A percentile compares a stretch with the other conserved stretches of the same genome.
phyloP scores from a whole-genome alignment of 2,329 filamentous ascomycete species.

The Pseudogymnoascus sp. region DNA sequence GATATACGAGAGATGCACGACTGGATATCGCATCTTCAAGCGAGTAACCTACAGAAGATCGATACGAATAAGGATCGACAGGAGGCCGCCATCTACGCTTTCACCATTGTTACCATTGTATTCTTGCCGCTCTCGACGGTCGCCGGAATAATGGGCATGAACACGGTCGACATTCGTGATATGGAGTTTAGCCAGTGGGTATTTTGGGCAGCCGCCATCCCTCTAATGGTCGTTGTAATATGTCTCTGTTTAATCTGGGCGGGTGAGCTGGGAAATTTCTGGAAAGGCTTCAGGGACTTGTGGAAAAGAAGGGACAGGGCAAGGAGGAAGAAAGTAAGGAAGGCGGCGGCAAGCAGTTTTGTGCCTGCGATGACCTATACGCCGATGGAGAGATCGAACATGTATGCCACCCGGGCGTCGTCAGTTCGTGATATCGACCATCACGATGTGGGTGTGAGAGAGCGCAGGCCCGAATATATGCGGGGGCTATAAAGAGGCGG shows the following conservation, averaged over 20 bases:
- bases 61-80: slow-evolving; percentile 25
- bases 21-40: slow-evolving; percentile 17
- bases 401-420: neutral
- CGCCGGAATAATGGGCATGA: slow-evolving; percentile 29
- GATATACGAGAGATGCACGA: slow-evolving; percentile 19
- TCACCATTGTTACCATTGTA: slow-evolving; percentile 31
- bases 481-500: neutral
- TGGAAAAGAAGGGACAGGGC: neutral
- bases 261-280: slow-evolving; percentile 14
- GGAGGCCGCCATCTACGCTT: slow-evolving; percentile 26
- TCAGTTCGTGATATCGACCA: neutral
- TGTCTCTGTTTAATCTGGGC: slow-evolving; percentile 20
- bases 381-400: neutral
- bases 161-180: slow-evolving; percentile 27
- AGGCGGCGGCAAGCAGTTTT: neutral
- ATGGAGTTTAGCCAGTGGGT: slow-evolving; percentile 26
- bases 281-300: neutral
- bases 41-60: slow-evolving; percentile 21
- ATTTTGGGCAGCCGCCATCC: slow-evolving; percentile 28
- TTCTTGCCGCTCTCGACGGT: slow-evolving; percentile 29
- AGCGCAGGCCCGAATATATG: neutral
- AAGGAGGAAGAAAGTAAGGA: neutral
- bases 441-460: neutral
- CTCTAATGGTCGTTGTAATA: slow-evolving; percentile 25
- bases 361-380: neutral